Base-by-base conservation (phyloP, 441 rosid species). In the Gossypium laxum region DNA sequence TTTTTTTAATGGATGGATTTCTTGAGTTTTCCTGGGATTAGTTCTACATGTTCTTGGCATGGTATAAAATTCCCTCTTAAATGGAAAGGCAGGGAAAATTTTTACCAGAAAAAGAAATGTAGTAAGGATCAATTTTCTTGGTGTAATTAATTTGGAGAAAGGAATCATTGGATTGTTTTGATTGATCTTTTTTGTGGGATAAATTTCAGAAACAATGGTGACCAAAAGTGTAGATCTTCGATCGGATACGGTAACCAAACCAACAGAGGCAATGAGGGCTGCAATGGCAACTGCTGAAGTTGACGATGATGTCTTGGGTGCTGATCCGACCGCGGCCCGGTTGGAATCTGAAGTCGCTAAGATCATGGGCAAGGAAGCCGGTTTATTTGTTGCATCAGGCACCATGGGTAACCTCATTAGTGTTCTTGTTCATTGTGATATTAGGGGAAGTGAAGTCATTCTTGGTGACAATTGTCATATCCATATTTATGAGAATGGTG, bases 381-480 rank as follows among this genome's bases (percentile, higher is more conserved):
- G 88, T 0, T 76, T 91, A 17, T 94, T 81, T 73, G 96, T 94
- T 68, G 96, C 97, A 0, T 91, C 98, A 4, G 98, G 98, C 43
- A 91, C 97, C 8, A 91, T 91, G 97, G 96, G 93, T 34, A 94
- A 94, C 82, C 90, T 91, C 38, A 91, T 91, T 21, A 90, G 98
- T 41, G 94, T 94, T 52, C 91, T 94, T 34, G 92, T 89, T 58
- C 98, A 94, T 72, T 94, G 97, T 75, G 88, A 90, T 32, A 72
- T 82, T 62, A 82, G 97, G 65, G 98, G 96, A 17, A 94, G 98
- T 68, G 97, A 94, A 78, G 91, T 90, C 71, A 91, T 94, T 76
- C 97, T 91, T 18, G 97, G 98, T 60, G 82, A 89, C 82, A 82
- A 87, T 74, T 88, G 85, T 51, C 98, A 91, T 66, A 88, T 94